Evolutionary conservation across 192 early-diverging fungal species (phyloP).

Genomic region (Gaertneriomyces semiglobifer): DNA sequence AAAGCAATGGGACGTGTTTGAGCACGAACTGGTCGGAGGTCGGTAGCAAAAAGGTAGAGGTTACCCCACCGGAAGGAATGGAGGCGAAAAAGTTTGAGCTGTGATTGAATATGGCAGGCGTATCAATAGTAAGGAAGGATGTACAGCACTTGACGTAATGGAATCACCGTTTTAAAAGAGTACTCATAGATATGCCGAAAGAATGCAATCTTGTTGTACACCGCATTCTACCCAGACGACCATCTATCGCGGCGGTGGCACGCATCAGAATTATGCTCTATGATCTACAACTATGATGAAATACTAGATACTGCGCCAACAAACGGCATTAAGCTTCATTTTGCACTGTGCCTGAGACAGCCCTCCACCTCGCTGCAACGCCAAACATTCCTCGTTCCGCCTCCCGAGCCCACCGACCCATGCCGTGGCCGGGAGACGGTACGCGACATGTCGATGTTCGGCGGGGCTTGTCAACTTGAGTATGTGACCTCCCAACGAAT

Average conservation of each 20-base stretch:
- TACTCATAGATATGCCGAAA: too few relatives aligned
- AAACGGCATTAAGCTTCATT: not conserved
- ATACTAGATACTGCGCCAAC: not conserved
- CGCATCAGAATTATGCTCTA: too few relatives aligned
- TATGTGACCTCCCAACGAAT: not conserved
- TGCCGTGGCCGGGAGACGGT: not conserved
- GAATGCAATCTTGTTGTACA: too few relatives aligned
- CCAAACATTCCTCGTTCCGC: not conserved
- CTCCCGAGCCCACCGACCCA: not conserved
- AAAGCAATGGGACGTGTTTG: conserved; percentile 91
- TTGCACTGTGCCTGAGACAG: not conserved
- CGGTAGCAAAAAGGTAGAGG: conserved; percentile 75
- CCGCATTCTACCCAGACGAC: too few relatives aligned
- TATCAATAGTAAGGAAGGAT: too few relatives aligned
- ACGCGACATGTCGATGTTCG: not conserved
- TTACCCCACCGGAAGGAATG: conserved; percentile 90
- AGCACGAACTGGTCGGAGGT: conserved; percentile 97
- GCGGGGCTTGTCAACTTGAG: not conserved
- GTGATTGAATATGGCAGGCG: conserved; percentile 4
- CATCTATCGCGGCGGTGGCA: too few relatives aligned
- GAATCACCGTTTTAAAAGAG: too few relatives aligned
- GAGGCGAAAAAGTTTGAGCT: conserved; percentile 67
- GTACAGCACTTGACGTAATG: too few relatives aligned
- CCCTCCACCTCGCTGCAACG: not conserved
- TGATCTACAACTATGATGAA: too few relatives aligned